Percentiles rank a stretch among this genome's conserved stretches.
Evolutionary conservation across 257 asterid species (phyloP).

Genomic region (Anisodus acutangulus): DNA sequence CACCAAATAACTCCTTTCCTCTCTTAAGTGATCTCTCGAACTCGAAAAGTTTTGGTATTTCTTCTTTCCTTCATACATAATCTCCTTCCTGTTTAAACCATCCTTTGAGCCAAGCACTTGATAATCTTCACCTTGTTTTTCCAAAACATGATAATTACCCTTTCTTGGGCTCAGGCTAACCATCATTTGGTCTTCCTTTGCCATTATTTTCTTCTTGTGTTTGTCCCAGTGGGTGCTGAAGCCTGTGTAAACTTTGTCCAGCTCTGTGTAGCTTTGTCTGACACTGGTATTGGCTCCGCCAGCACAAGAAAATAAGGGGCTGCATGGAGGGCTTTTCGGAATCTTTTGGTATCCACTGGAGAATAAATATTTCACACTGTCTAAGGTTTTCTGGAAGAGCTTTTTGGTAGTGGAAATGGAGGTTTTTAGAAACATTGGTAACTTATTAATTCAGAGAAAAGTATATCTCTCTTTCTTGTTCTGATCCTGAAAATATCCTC

Average conservation of each 20-base stretch:
- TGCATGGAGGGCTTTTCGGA: slow-evolving; percentile 43
- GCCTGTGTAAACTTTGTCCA: slow-evolving; percentile 14
- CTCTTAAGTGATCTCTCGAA: not conserved
- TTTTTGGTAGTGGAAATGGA: slow-evolving; percentile 46
- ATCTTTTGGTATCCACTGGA: slow-evolving; percentile 48
- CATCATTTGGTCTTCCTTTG: slow-evolving; percentile 7
- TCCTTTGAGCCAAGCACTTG: not conserved
- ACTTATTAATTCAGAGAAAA: not conserved
- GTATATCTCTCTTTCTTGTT: not conserved
- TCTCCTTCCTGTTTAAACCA: slow-evolving; percentile 30
- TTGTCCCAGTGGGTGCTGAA: slow-evolving; percentile 13
- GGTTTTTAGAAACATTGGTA: slow-evolving; percentile 39
- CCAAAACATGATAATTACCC: slow-evolving; percentile 11
- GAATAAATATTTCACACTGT: slow-evolving; percentile 41
- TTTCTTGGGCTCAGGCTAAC: not conserved
- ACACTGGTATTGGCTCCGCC: slow-evolving; percentile 6
- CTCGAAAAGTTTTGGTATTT: slow-evolving; percentile 25
- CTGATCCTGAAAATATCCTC: not conserved
- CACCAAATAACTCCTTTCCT: slow-evolving; percentile 37
- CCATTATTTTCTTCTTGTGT: not conserved
- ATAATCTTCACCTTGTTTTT: not conserved
- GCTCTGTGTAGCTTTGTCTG: slow-evolving; percentile 33
- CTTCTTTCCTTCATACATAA: slow-evolving; percentile 36
- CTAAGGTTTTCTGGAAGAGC: slow-evolving; percentile 41
- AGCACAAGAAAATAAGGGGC: slow-evolving; percentile 14